Evolutionary conservation across 805 yeast genomes (phyloP), one percentile per base, ranked within the genome.

Genomic region (Yarrowia bubula): DNA sequence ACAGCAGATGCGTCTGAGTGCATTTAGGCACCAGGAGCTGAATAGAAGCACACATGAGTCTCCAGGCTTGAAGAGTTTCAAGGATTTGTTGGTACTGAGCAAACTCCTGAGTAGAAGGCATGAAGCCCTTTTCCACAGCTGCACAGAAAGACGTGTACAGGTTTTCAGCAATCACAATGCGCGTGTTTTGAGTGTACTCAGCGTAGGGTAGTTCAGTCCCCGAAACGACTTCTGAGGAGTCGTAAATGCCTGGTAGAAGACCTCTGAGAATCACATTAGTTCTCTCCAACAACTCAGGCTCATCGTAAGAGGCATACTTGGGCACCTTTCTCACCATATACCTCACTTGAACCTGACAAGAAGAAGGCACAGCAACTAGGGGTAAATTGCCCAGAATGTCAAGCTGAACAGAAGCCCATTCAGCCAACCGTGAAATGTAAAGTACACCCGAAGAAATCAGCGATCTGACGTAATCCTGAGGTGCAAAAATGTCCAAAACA

Each of bases 361-460:
- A 31, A 13, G 33, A 31, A 4, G 64, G 43, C 65, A 72, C 60
- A 31, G 35, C 38, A 11, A 63, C 53, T 11, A 74, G 53, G 5
- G 78, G 77, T 33, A 77, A 64, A 55, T 74, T 73, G 13, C 63
- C 44, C 83, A 96, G 47, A 80, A 80, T 66, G 71, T 75, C 71
- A 79, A 70, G 80, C 60, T 86, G 87, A 32, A 76, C 74, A 8
- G 79, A 79, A 17, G 68, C 68, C 18, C 57, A 44, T 8, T 51
- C 38, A 15, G 53, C 46, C 5, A 84, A 83, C 8, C 83, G 80
- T 3, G 79, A 76, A 11, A 85, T 74, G 74, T 89, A 90, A 51
- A 92, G 83, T 0, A 91, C 79, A 4, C 98, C 99, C 0, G 95
- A 86, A 9, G 97, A 90, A 50, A 93, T 92, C 41, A 92, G 77